Evolutionary conservation across 2,329 filamentous ascomycete species (phyloP), one percentile per base, ranked within the genome.

Genomic region (Xylaria multiplex): DNA sequence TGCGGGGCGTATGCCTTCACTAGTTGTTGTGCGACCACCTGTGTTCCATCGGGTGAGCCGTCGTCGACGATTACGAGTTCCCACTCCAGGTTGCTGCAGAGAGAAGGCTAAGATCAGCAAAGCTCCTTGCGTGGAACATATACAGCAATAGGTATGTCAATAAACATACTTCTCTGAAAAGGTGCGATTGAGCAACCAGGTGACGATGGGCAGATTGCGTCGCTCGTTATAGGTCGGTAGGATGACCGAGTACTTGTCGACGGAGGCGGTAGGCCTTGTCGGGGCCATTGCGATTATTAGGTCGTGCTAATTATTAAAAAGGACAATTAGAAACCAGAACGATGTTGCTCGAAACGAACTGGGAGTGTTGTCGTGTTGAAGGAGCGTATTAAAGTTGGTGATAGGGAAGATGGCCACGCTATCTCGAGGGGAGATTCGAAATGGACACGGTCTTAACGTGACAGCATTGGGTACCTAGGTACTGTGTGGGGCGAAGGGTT

Each of bases 191-290:
- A 99, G 87, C 80, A 99, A 84, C 93, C 93, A 98, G 76, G 91
- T 88, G 78, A 98, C 93, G 79, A 99, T 96, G 76, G 96, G 96
- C 72, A 99, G 89, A 83, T 99, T 99, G 80, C 90, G 90, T 78
- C 96, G 93, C 87, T 99, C 96, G 81, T 99, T 98, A 88, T 97
- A 99, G 69, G 96, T 99, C 64, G 96, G 96, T 71, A 99, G 89
- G 78, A 99, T 95, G 78, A 99, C 91, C 72, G 95, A 97, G 87
- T 97, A 99, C 83, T 95, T 97, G 86, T 96, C 85, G 74, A 80
- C 79, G 58, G 75, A 68, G 43, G 73, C 67, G 63, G 72, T 65
- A 56, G 78, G 75, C 73, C 82, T 83, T 59, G 74, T 73, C 59
- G 81, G 77, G 64, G 84, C 83, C 85, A 88, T 88, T 73, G 30